Base-by-base conservation (phyloP, 441 rosid species). In the Viola pubescens region DNA sequence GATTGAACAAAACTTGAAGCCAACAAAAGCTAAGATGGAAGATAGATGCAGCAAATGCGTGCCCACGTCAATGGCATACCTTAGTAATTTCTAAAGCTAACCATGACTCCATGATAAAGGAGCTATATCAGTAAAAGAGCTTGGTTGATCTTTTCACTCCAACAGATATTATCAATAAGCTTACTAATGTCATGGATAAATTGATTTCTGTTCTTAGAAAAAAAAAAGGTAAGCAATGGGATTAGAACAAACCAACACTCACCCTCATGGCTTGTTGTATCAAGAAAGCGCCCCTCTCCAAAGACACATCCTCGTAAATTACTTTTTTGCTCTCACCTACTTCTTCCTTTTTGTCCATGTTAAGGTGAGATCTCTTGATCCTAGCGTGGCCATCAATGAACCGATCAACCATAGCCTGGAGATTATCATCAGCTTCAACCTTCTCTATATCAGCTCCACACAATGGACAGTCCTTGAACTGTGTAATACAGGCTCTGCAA, bases 211-310 rank as follows among this genome's bases (percentile, higher is more conserved):
- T 26, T 11, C 13, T 4, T 48, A 44, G 12, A 38, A 49, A 38
- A 42, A 38, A 42, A 48, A 34, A 55, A 12, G 14, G 42, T 2
- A 7, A 38, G 26, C 9, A 49, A 52, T 9, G 47, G 45, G 44
- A 67, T 34, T 51, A 39, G 42, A 52, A 61, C 2, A 42, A 69
- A 37, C 47, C 34, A 16, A 26, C 59, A 79, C 97, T 84, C 68
- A 88, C 99, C 83, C 97, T 78, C 95, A 88, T 88, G 16, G 97
- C 91, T 73, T 94, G 97, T 62, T 90, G 95, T 68, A 90, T 88
- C 94, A 94, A 80, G 84, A 90, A 94, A 59, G 91, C 82, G 63
- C 97, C 97, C 78, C 99, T 81, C 78, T 94, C 99, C 79, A 94
- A 67, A 14, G 99, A 94, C 26, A 94, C 95, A 52, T 94, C 97